Evolutionary conservation across 208 protist species (phyloP), one percentile per base, ranked within the genome.

Genomic region (Leptomonas pyrrhocoris): DNA sequence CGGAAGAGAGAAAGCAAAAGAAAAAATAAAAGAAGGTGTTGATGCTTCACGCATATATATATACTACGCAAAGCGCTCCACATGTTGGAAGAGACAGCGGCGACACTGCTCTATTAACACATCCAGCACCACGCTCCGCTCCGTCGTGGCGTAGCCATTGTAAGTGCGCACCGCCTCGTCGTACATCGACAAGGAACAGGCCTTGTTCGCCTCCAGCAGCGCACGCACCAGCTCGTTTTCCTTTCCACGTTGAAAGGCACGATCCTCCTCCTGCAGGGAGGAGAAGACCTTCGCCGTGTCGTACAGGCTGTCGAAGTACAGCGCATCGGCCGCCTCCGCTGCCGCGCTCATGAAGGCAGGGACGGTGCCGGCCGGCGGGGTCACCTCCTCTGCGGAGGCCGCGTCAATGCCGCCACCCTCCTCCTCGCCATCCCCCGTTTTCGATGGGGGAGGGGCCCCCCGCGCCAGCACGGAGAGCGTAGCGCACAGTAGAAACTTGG

Each of bases 221-320:
- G 46, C 42, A 23, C 79, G 80, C 42, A 93, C 74, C 12, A 94
- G 74, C 54, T 70, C 57, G 54, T 90, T 78, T 66, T 93, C 86
- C 73, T 92, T 94, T 1, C 89, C 89, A n/a, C 80, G 81, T 63
- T 93, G 86, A 15, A 90, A 82, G 28, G 79, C 62, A 31, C 55
- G 72, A 50, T 94, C 89, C 54, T 88, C 81, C 50, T 85, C 81
- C 73, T 94, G 89, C 31, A 89, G 70, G 23, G 40, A 63, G 25
- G 85, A 73, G 62, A 94, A 94, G 13, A 74, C 63, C 72, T 89
- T 92, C 38, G 77, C 74, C 42, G 79, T 77, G 50, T 78, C 59
- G 77, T 94, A 88, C 36, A 94, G 79, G 38, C 83, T 64, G 51
- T 94, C 86, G 66, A 94, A 94, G 76, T 85, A 90, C 40, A 73